Base-by-base conservation (phyloP, 305 asterid species). In the Fraxinus dipetala region DNA sequence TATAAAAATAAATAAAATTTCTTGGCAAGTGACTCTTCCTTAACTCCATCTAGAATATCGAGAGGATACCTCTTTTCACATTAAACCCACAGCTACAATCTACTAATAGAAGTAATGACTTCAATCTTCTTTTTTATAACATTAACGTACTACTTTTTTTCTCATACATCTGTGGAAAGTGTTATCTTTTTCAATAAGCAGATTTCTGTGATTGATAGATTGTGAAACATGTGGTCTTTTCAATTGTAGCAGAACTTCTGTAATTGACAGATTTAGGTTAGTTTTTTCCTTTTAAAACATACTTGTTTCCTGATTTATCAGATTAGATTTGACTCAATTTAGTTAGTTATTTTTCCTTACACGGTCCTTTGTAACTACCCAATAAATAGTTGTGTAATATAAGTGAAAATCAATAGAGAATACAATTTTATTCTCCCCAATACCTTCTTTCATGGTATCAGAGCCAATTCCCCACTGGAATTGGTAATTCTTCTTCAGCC, bases 231-330 rank as follows among this genome's bases (percentile, higher is more conserved):
- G 70, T 61, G 31, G 28, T 22, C 31, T 61, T 61, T 61, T 61
- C 70, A 61, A 61, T 61, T 61, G 69, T 61, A 61, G 70, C 70
- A 22, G 70, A 59, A 20, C 70, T 56, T 56, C 65, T 61, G 70
- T 61, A 61, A 61, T 2, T 61, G 70, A 22, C 70, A 61, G 70
- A 61, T 22, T 20, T 61, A 61, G 70, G 70, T 61, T 61, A 61
- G 70, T 61, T 61, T 61, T 26, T 61, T 20, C 14, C 70, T 22
- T 61, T 61, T 61, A 2, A 61, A 61, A 61, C 31, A 61, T 61
- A 61, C 1, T 20, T 59, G 30, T 59, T 59, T 59, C 69, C 69
- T 59, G 69, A 59, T 59, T 59, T 59, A 59, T 59, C 4, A 13
- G 67, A 20, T 18, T 59, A 59, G 31, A 59, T 59, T 59, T 20